Evolutionary conservation across 106 monocot genomes (phyloP).

Genomic region (Hemerocallis citrina): DNA sequence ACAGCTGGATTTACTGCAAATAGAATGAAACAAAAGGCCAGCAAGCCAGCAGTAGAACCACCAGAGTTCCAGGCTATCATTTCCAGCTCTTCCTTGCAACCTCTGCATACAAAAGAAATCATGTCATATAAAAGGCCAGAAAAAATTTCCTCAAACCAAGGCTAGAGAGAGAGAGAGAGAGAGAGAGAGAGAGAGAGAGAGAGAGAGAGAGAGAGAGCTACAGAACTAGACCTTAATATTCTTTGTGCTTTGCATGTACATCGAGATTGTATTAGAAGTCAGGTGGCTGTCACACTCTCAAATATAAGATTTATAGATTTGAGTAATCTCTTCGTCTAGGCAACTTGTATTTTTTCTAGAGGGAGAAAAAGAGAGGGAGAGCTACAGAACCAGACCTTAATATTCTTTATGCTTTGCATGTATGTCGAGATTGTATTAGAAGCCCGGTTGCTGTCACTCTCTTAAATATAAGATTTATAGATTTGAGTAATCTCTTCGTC

Average conservation of each 20-base stretch:
- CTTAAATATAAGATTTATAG: slow-evolving; percentile 28
- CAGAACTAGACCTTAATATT: slow-evolving; percentile 39
- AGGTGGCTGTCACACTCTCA: slow-evolving; percentile 26
- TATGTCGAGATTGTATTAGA: slow-evolving; percentile 28
- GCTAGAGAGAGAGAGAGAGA: slow-evolving; percentile 2
- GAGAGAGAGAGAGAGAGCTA: slow-evolving; percentile 3
- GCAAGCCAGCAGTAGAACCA: slow-evolving; percentile 16
- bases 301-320: slow-evolving; percentile 27
- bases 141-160: not conserved
- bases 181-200: slow-evolving; percentile 7
- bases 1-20: slow-evolving; percentile 39
- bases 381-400: slow-evolving; percentile 36
- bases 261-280: slow-evolving; percentile 42
- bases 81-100: slow-evolving; percentile 60
- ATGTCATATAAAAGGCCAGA: slow-evolving; percentile 4
- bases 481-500: slow-evolving; percentile 21
- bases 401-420: slow-evolving; percentile 18
- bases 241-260: slow-evolving; percentile 16
- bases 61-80: slow-evolving; percentile 30
- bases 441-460: slow-evolving; percentile 36
- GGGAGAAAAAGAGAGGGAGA: no score
- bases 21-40: slow-evolving; percentile 50
- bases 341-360: no score
- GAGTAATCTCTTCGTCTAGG: no score
- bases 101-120: slow-evolving; percentile 27